These are phyloP conservation scores for Lepiota venenata DNA, from an alignment of 768 basidiomycete genomes.

Conservation along the genomic window DNA sequence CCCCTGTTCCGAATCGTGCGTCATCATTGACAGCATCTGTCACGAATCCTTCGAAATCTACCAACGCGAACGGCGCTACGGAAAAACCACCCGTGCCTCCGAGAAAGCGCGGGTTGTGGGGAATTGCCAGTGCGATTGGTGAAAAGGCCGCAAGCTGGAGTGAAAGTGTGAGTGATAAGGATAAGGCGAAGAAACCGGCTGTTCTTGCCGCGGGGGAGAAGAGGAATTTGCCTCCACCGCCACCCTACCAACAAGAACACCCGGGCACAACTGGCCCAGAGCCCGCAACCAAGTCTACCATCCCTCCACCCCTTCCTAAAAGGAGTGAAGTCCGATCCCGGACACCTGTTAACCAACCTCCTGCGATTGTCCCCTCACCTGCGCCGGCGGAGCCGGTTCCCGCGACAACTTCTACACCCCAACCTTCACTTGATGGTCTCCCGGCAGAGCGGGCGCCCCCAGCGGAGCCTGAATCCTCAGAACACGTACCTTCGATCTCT, in stretches of 20 bases:
- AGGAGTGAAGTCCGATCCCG: slow-evolving; percentile 36
- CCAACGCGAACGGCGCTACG: slow-evolving; percentile 8
- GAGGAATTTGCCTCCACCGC: slow-evolving; percentile 16
- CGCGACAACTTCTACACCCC: too few species aligned
- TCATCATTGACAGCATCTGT: not conserved
- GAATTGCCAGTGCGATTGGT: slow-evolving; percentile 60
- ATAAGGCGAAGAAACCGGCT: slow-evolving; percentile 25
- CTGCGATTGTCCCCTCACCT: slow-evolving; percentile 3
- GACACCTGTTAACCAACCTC: slow-evolving; percentile 13
- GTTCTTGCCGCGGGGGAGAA: slow-evolving; percentile 6
- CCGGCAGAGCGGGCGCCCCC: not conserved
- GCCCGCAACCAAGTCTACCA: slow-evolving; percentile 12
- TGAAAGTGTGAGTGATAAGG: slow-evolving; percentile 36
- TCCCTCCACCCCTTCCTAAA: slow-evolving; percentile 50
- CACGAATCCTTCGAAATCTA: not conserved
- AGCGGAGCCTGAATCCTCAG: not conserved
- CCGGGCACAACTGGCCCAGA: not conserved
- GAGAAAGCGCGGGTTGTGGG: slow-evolving; percentile 61
- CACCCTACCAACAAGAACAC: slow-evolving; percentile 7
- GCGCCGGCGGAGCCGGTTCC: not conserved
- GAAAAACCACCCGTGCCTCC: slow-evolving; percentile 64
- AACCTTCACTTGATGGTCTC: not conserved
- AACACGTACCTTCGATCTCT: not conserved
- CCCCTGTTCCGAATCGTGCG: slow-evolving; percentile 22
- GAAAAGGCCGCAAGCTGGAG: slow-evolving; percentile 60